Conservation (phyloP, 441 rosid species). For the Bruguiera hainesii region DNA sequence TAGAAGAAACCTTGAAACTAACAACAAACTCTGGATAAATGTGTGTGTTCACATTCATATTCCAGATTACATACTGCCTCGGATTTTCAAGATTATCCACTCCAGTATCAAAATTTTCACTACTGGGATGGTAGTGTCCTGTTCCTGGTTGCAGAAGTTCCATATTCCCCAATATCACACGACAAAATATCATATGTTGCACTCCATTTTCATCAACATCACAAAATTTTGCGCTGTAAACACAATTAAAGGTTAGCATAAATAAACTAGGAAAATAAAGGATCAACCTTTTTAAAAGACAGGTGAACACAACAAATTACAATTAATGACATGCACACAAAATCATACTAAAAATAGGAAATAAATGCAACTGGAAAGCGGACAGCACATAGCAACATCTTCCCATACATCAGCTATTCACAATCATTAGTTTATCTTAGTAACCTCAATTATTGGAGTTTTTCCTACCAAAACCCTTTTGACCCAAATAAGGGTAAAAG, state of each 20-base stretch:
- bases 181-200: conserved; percentile 66
- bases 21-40: conserved; percentile 85
- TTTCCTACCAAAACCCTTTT: not conserved
- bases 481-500: not conserved
- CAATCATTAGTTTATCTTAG: too few relatives aligned
- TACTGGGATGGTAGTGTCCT: conserved; percentile 60
- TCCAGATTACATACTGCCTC: conserved; percentile 66
- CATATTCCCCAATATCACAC: conserved; percentile 96
- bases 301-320: too few relatives aligned
- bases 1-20: conserved; percentile 77
- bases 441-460: not conserved
- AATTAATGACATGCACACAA: not conserved
- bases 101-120: conserved; percentile 79
- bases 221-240: conserved; percentile 69
- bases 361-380: not conserved
- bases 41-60: conserved; percentile 88
- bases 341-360: not conserved
- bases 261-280: too few relatives aligned
- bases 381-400: too few relatives aligned
- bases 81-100: conserved; percentile 80
- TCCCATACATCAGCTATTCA: too few relatives aligned
- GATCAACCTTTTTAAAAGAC: too few relatives aligned
- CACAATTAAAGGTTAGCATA: conserved; percentile 17
- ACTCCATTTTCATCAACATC: conserved; percentile 94
- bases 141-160: conserved; percentile 65